Evolutionary conservation across 2,329 filamentous ascomycete genomes (phyloP).

Genomic region (Zarea fungicola): DNA sequence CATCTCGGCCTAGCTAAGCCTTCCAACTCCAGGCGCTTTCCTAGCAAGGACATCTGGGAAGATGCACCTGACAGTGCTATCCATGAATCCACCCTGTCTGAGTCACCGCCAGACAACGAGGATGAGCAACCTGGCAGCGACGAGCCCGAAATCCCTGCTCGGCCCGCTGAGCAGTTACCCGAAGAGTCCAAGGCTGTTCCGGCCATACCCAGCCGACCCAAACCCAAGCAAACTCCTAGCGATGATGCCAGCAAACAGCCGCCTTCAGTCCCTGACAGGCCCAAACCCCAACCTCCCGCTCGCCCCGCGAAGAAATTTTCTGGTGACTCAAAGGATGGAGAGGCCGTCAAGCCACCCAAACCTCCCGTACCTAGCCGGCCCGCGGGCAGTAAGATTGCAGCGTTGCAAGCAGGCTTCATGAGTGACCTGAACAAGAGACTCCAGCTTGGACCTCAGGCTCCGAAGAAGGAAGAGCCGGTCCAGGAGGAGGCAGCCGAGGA

Average conservation of each 20-base stretch:
- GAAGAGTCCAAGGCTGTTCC: slow-evolving; percentile 34
- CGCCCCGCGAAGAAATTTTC: slow-evolving; percentile 52
- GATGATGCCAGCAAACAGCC: slow-evolving; percentile 33
- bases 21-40: slow-evolving; percentile 66
- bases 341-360: slow-evolving; percentile 55
- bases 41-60: slow-evolving; percentile 92
- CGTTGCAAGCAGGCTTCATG: slow-evolving; percentile 86
- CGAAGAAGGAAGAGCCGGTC: slow-evolving; percentile 66
- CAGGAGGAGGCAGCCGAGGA: slow-evolving; percentile 50
- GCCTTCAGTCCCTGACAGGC: slow-evolving; percentile 45
- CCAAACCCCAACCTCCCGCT: slow-evolving; percentile 56
- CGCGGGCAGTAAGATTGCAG: slow-evolving; percentile 79
- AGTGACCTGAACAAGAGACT: slow-evolving; percentile 87
- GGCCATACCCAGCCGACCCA: slow-evolving; percentile 47
- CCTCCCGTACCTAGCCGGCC: slow-evolving; percentile 73
- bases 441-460: slow-evolving; percentile 74
- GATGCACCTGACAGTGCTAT: slow-evolving; percentile 80
- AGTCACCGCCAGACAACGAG: slow-evolving; percentile 24
- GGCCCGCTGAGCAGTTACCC: slow-evolving; percentile 34
- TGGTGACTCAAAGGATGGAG: slow-evolving; percentile 36
- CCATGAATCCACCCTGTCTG: slow-evolving; percentile 67
- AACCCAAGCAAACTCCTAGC: slow-evolving; percentile 39
- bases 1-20: slow-evolving; percentile 50
- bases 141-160: slow-evolving; percentile 26
- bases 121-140: neutral